Conservation (phyloP, 305 asterid species). For the Euphrasia arctica region DNA sequence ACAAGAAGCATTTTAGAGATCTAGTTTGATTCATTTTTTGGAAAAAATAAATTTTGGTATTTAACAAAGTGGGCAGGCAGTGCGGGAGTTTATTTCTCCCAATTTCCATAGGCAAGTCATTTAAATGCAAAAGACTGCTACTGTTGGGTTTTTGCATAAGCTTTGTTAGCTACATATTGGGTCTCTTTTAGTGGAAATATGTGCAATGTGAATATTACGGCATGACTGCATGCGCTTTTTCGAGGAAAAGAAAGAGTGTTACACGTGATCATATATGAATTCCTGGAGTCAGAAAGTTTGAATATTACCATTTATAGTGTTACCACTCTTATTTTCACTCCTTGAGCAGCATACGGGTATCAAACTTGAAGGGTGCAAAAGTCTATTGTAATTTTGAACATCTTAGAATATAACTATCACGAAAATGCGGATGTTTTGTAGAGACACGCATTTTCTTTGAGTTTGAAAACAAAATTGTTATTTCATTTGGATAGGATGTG, state of each 20-base stretch:
- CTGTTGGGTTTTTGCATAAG: too few species aligned
- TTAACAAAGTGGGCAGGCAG: not conserved
- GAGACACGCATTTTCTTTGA: not conserved
- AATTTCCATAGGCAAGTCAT: too few species aligned
- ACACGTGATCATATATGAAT: not conserved
- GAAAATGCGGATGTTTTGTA: constrained; percentile 6
- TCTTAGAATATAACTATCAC: constrained; percentile 11
- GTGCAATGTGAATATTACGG: constrained; percentile 3
- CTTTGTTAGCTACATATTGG: not conserved
- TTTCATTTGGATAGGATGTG: not conserved
- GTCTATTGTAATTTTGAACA: not conserved
- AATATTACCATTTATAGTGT: not conserved
- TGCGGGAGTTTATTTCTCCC: too few species aligned
- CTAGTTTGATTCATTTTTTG: not conserved
- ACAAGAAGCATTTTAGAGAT: not conserved
- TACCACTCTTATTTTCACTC: constrained; percentile 6
- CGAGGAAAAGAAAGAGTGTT: constrained; percentile 1
- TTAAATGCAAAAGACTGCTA: too few species aligned
- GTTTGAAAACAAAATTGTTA: not conserved
- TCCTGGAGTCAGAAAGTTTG: not conserved
- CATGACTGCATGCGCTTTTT: constrained; percentile 16
- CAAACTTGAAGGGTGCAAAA: not conserved
- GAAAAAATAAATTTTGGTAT: not conserved
- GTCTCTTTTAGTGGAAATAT: not conserved
- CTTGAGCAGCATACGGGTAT: not conserved